Base-by-base conservation (phyloP, 768 basidiomycete species). In the Sistotremastrum niveocremeum region DNA sequence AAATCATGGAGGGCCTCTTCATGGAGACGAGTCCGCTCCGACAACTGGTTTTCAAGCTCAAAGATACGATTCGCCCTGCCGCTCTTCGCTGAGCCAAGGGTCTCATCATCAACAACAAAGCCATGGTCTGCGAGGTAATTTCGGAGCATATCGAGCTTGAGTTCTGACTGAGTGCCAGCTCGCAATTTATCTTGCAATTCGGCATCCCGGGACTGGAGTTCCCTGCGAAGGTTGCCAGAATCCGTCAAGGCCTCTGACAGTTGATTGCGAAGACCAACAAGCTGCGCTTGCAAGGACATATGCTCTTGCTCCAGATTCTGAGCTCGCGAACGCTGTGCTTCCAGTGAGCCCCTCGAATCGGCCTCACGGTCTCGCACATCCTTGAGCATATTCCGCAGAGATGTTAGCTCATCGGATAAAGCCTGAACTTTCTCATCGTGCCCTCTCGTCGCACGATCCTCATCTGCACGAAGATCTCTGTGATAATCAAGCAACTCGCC, bases 81-180 rank as follows among this genome's bases (percentile, higher is more conserved):
- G 34, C 64, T 63, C 45, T 49, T 59, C 7, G 61, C 63, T 12
- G 65, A 62, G 33, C 71, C 67, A 12, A 79, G 53, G 35, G 83
- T 77, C 42, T 81, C 83, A 12, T 88, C 86, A 45, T 84, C 81
- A 12, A 84, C 65, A 30, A 72, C 72, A 44, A 98, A 74, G 10
- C 91, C 94, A 56, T 85, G 81, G 56, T 98, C 95, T 20, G 80
- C 77, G 41, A 98, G 72, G 57, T 97, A 81, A 57, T 78, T 84
- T 40, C 89, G 79, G 48, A 98, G 68, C 68, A 87, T 81, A 29
- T 70, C 74, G 52, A 86, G 66, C 49, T 86, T 84, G 50, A 90
- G 66, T 48, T 74, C 77, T 1, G 79, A 67, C 49, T 90, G 85
- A 0, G 80, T 68, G 0, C 76, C 69, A 41, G 81, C 76, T 57